phyloP scores from a whole-genome alignment of 225 moss, liverwort and hornwort genomes.

The Marchantia polymorpha region DNA sequence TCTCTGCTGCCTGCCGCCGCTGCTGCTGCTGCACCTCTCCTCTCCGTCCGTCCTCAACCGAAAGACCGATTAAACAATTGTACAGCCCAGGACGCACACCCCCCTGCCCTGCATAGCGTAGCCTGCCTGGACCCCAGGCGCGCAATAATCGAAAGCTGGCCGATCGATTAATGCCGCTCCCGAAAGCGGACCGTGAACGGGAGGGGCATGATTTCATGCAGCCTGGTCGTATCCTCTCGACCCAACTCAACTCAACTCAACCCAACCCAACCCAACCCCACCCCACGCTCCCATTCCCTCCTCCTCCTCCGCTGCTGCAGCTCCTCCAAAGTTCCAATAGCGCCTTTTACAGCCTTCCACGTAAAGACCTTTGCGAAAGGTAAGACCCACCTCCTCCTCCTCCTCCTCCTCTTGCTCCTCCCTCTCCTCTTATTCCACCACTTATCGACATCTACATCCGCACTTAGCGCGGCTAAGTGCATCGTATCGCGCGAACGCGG shows the following conservation, averaged over 20 bases:
- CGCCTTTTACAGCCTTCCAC: too few relatives aligned
- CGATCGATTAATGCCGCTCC: background rate
- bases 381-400: too few relatives aligned
- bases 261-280: background rate
- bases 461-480: too few relatives aligned
- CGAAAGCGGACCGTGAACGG: background rate
- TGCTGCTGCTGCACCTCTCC: conserved; percentile 3
- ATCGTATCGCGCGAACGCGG: too few relatives aligned
- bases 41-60: conserved; percentile 11
- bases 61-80: background rate
- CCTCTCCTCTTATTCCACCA: too few relatives aligned
- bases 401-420: too few relatives aligned
- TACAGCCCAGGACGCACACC: background rate
- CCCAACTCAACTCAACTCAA: background rate
- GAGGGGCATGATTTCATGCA: conserved; percentile 4
- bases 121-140: conserved; percentile 2
- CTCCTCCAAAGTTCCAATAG: too few relatives aligned
- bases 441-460: too few relatives aligned
- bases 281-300: background rate
- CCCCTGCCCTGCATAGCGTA: background rate
- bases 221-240: background rate
- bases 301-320: too few relatives aligned
- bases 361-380: too few relatives aligned
- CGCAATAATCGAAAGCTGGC: conserved; percentile 11
- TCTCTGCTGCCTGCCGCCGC: too few relatives aligned